A percentile compares a stretch with the other conserved stretches of the same genome.
phyloP scores from a whole-genome alignment of 2,329 filamentous ascomycete species.

The Xylaria sp. region DNA sequence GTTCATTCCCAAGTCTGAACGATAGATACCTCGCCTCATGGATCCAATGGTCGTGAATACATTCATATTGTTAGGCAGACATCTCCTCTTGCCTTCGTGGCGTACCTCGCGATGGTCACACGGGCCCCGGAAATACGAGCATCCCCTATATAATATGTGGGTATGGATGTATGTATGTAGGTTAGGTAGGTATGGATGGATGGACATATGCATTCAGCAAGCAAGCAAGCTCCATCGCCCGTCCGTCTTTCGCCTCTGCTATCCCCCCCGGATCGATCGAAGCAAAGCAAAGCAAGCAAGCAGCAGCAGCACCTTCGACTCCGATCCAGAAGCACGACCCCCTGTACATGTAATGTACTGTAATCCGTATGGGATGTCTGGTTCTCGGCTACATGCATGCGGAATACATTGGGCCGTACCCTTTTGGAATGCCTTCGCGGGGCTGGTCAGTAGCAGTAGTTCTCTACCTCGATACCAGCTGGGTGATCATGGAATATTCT shows the following conservation, averaged over 20 bases:
- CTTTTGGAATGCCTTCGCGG: constrained; percentile 12
- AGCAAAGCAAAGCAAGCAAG: constrained; percentile 9
- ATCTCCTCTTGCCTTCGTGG: neutral
- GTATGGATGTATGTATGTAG: neutral
- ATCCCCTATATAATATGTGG: neutral
- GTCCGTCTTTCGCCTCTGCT: neutral
- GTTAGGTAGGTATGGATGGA: too few species aligned
- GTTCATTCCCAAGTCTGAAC: too few species aligned
- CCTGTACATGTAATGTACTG: constrained; percentile 5
- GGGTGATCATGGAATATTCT: neutral
- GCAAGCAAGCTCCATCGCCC: neutral
- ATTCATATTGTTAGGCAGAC: too few species aligned
- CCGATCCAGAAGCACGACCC: constrained; percentile 24
- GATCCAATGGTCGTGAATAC: too few species aligned
- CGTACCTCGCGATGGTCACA: neutral
- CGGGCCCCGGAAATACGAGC: neutral
- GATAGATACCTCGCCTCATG: too few species aligned
- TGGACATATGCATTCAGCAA: neutral
- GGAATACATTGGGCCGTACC: constrained; percentile 23
- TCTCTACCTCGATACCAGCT: too few species aligned
- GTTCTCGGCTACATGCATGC: constrained; percentile 23
- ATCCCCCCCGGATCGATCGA: constrained; percentile 20
- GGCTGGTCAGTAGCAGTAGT: neutral
- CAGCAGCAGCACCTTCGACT: constrained; percentile 16
- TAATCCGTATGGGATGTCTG: constrained; percentile 2